A percentile compares a stretch with the other conserved stretches of the same genome.
phyloP scores from a whole-genome alignment of 2,329 filamentous ascomycete species.

The Aspergillus alliaceus region DNA sequence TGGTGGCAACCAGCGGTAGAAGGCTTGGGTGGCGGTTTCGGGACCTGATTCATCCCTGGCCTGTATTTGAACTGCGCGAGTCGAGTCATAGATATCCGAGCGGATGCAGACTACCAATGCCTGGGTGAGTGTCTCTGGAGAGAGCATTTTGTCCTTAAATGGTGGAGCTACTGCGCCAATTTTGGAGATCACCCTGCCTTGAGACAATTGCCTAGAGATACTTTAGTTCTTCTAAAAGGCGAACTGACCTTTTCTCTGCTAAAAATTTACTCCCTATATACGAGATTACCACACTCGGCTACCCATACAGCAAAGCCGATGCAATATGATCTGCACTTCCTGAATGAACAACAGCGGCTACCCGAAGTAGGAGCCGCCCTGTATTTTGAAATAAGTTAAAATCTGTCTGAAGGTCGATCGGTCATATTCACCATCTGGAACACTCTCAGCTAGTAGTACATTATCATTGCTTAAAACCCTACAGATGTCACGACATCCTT shows the following conservation, averaged over 20 bases:
- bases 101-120: neutral
- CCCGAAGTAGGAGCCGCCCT: neutral
- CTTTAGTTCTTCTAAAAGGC: neutral
- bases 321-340: neutral
- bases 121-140: neutral
- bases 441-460: neutral
- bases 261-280: neutral
- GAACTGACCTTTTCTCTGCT: neutral
- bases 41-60: neutral
- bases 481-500: neutral
- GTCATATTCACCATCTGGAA: neutral
- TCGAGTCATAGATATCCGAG: neutral
- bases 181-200: neutral
- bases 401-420: too few relatives aligned
- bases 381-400: neutral
- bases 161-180: neutral
- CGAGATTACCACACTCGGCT: neutral
- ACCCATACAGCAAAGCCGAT: neutral
- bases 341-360: neutral
- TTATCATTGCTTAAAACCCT: neutral
- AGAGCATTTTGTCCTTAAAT: neutral
- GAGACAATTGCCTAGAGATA: neutral
- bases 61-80: neutral
- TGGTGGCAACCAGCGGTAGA: neutral
- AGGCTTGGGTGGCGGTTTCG: neutral